phyloP scores from a whole-genome alignment of 352 stramenopile species.

The Globisporangium takayamanum region DNA sequence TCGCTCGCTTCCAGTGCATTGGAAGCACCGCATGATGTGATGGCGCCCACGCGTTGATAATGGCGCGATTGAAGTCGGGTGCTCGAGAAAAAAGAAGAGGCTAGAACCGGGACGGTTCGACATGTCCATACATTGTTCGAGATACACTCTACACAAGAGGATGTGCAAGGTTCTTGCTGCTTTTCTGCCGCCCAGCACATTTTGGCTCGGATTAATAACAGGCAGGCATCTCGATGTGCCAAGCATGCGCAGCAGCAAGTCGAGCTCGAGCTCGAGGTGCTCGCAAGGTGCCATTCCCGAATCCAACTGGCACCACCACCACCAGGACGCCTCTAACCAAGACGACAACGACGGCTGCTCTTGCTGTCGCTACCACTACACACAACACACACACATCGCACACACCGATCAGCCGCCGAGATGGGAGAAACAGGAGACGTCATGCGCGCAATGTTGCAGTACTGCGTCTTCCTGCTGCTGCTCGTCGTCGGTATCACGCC shows the following conservation, averaged over 20 bases:
- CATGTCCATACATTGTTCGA: not conserved
- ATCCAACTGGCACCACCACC: not conserved
- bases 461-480: conserved; percentile 37
- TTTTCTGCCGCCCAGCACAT: no score
- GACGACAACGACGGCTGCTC: not conserved
- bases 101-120: not conserved
- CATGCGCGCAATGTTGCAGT: conserved; percentile 36
- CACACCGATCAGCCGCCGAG: not conserved
- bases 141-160: not conserved
- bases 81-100: not conserved
- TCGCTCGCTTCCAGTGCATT: no score
- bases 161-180: no score
- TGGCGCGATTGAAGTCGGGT: not conserved
- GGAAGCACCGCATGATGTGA: not conserved
- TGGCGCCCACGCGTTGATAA: not conserved
- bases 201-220: no score
- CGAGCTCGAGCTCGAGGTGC: no score
- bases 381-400: not conserved
- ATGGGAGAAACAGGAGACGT: conserved; percentile 12
- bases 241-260: no score
- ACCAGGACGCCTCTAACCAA: not conserved
- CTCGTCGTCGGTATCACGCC: conserved; percentile 32
- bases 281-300: not conserved
- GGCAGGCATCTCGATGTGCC: no score
- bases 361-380: not conserved